Evolutionary conservation across 192 early-diverging fungal genomes (phyloP).

Genomic region (Ramicandelaber brevisporus): DNA sequence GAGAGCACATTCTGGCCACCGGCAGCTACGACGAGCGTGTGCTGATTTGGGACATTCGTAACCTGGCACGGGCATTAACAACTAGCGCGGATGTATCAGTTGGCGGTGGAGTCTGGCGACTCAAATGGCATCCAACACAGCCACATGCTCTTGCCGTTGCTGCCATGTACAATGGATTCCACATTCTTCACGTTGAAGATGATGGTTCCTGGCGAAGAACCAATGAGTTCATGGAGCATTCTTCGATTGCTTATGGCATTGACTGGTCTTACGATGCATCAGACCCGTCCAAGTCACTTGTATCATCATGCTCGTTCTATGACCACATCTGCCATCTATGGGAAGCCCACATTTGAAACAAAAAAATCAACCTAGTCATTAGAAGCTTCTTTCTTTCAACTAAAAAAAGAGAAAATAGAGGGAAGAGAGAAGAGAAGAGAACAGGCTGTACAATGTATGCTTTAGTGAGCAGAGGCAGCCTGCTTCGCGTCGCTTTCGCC

Average conservation of each 20-base stretch:
- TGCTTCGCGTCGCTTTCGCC: too few relatives aligned
- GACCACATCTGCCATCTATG: conserved; percentile 50
- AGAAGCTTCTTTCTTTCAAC: too few relatives aligned
- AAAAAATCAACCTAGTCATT: too few relatives aligned
- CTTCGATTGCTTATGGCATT: conserved; percentile 48
- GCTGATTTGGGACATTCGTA: conserved; percentile 73
- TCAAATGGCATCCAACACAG: conserved; percentile 77
- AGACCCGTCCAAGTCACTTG: conserved; percentile 9
- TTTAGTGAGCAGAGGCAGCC: too few relatives aligned
- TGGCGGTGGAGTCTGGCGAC: conserved; percentile 80
- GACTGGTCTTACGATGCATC: conserved; percentile 25
- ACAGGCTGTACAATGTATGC: too few relatives aligned
- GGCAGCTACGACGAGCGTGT: conserved; percentile 86
- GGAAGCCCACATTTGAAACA: conserved; percentile 16
- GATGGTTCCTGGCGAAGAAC: conserved; percentile 4
- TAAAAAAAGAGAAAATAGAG: too few relatives aligned
- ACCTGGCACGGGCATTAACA: conserved; percentile 49
- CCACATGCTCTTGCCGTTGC: conserved; percentile 38
- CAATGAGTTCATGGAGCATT: conserved; percentile 32
- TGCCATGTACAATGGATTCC: conserved; percentile 81
- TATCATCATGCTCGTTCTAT: conserved; percentile 58
- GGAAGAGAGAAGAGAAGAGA: too few relatives aligned
- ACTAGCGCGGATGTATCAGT: conserved; percentile 31
- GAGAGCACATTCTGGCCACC: conserved; percentile 54
- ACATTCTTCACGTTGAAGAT: conserved; percentile 33